Conservation (phyloP, 176 grass and related monocot species). For the Phyllostachys edulis region DNA sequence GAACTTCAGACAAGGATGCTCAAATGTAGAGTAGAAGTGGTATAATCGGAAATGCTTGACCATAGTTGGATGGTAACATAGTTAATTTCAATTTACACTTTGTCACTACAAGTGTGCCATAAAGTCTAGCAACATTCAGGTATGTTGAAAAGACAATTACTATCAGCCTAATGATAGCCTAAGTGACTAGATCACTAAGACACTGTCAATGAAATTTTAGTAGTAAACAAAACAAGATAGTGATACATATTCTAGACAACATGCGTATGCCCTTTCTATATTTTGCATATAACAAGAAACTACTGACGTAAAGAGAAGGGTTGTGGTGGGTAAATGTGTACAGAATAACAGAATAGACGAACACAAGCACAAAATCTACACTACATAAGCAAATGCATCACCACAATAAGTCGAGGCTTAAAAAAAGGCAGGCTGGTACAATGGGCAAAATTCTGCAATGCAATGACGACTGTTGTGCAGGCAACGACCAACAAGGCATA, state of each 20-base stretch:
- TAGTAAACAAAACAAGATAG: not conserved
- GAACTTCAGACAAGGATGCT: not conserved
- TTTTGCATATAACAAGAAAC: not conserved
- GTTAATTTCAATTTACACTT: not conserved
- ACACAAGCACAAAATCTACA: conserved; percentile 10
- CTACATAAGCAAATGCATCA: not conserved
- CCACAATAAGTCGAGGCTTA: not conserved
- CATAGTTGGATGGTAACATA: not conserved
- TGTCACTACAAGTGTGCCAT: not conserved
- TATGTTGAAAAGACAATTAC: not conserved
- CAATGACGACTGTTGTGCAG: not conserved
- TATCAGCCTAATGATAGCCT: not conserved
- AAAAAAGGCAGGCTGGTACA: not conserved
- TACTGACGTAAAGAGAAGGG: not conserved
- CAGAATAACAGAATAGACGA: not conserved
- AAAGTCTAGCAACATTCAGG: not conserved
- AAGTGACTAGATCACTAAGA: not conserved
- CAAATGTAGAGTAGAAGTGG: not conserved
- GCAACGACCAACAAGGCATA: not conserved
- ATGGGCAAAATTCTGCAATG: not conserved
- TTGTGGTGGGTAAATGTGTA: not conserved
- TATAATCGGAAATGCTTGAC: not conserved
- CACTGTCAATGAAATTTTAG: not conserved
- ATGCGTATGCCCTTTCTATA: not conserved
- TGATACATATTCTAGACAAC: not conserved